Evolutionary conservation across 2,329 filamentous ascomycete species (phyloP), one percentile per base, ranked within the genome.

Genomic region (Zopfia rhizophila): DNA sequence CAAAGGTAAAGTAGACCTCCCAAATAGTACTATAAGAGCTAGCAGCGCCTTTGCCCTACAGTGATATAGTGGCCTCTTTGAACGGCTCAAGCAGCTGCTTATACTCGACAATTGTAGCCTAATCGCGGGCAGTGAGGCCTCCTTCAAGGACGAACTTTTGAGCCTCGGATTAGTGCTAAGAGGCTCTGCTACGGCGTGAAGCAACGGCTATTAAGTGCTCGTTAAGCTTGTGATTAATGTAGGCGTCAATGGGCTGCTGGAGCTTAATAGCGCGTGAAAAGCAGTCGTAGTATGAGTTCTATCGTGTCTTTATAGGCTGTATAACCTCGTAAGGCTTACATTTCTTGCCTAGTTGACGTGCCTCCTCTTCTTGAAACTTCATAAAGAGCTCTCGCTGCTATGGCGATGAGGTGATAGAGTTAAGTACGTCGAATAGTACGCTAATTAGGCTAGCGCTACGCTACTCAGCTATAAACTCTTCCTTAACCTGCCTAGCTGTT

Each of bases 251-350:
- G 28, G 40, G 30, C 7, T 35, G 7, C 16, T 19, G 8, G 4
- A 43, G 19, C n/a, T 25, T 14, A 36, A 27, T 23, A 36, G 40
- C 40, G 19, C 40, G 19, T 31, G 25, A 12, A 36, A 43, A 43
- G 21, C 24, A 22, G 30, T 13, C 21, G 29, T 12, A 43, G 31
- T 17, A 42, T 10, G 13, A 21, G 30, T 42, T 42, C 38, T 11
- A 42, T 27, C 24, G 8, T 8, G 38, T 35, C 18, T 28, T 19
- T 21, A 47, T 37, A 7, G 36, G 37, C 36, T 40, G 35, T 12
- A 30, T 23, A 11, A 25, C 17, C 8, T 32, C 33, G 17, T 45
- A 23, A 17, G 24, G 10, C n/a, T 27, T 27, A 27, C 8, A 27
- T n/a, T 27, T 27, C 24, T 27, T 8, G 24, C 24, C 24, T 27